Conservation (phyloP, 306 rosid genomes). For the Citrullus amarus region DNA sequence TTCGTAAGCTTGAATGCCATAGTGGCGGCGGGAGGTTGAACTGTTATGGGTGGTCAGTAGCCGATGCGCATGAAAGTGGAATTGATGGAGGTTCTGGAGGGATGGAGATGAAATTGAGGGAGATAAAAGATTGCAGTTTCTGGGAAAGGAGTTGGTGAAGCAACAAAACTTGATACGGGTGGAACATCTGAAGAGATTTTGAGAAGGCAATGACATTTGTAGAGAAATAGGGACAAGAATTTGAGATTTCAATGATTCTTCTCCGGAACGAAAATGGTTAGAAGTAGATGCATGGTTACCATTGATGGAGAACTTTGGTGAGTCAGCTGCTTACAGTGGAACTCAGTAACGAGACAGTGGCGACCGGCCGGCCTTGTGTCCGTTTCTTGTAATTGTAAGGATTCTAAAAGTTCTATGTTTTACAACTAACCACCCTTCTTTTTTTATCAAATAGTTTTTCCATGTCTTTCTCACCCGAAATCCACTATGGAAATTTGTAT, state of each 20-base stretch:
- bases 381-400: too few relatives aligned
- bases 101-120: background rate
- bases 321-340: background rate
- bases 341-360: background rate
- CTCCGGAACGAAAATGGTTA: background rate
- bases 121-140: background rate
- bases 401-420: too few relatives aligned
- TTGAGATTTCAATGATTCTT: background rate
- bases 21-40: background rate
- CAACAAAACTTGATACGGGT: background rate
- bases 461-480: too few relatives aligned
- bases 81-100: background rate
- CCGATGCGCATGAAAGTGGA: background rate
- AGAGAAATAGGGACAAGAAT: background rate
- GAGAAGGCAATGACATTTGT: slow-evolving; percentile 3
- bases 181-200: slow-evolving; percentile 3
- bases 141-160: background rate
- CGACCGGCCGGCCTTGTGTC: too few relatives aligned
- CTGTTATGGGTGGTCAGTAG: background rate
- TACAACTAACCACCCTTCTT: too few relatives aligned
- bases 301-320: background rate
- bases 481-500: too few relatives aligned
- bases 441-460: too few relatives aligned
- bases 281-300: background rate
- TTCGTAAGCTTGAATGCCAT: slow-evolving; percentile 15